These are phyloP conservation scores for Erysiphe pulchra DNA, from an alignment of 2,329 filamentous ascomycete genomes.

Conservation along the genomic window DNA sequence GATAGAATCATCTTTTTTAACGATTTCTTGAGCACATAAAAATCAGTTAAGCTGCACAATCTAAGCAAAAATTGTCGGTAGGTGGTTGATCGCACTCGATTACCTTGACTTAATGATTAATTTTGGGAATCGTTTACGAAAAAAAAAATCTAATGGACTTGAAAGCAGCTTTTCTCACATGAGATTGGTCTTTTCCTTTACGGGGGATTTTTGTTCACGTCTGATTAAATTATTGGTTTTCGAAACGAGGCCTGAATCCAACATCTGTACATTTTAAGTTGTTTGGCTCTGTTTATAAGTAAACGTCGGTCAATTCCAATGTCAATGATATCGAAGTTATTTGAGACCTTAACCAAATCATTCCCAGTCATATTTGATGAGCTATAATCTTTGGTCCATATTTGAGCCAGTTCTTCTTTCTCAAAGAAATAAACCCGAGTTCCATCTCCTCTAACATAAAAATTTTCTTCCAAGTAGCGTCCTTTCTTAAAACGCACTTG, in stretches of 20 bases:
- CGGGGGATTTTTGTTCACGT: too few species aligned
- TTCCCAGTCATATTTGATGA: constrained; percentile 1
- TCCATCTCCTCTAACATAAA: constrained; percentile 86
- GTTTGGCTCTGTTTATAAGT: constrained; percentile 71
- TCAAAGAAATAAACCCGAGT: constrained; percentile 97
- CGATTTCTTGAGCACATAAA: too few species aligned
- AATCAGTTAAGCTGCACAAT: too few species aligned
- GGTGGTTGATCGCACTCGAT: too few species aligned
- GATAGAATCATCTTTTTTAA: too few species aligned
- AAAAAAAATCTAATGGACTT: too few species aligned
- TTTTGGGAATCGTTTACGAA: too few species aligned
- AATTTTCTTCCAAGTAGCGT: constrained; percentile 83
- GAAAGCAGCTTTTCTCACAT: too few species aligned
- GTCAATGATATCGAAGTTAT: constrained; percentile 43
- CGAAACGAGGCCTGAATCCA: constrained; percentile 74
- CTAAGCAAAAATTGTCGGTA: too few species aligned
- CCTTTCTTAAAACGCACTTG: constrained; percentile 96
- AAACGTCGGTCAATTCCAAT: constrained; percentile 70
- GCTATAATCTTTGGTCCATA: constrained; percentile 36
- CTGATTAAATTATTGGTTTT: constrained; percentile 19
- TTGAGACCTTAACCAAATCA: constrained; percentile 1
- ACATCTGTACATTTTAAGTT: constrained; percentile 95
- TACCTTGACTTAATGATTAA: too few species aligned
- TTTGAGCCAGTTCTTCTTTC: constrained; percentile 48
- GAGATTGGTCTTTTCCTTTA: too few species aligned